Evolutionary conservation across 768 basidiomycete genomes (phyloP).

Genomic region (Boletus pseudopeckii): DNA sequence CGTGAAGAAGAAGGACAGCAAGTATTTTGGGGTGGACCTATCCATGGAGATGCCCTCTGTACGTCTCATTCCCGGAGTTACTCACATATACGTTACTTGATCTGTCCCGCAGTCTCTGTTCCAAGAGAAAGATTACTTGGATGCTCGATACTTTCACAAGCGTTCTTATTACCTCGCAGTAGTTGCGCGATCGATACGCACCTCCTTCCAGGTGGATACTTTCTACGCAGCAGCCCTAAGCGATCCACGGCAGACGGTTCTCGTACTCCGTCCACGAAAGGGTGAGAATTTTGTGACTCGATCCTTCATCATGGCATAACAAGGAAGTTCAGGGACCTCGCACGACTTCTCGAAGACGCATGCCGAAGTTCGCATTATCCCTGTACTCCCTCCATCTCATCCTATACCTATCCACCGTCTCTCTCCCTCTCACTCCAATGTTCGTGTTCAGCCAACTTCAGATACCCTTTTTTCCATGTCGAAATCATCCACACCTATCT

Average conservation of each 20-base stretch:
- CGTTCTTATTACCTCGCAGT: slow-evolving; percentile 84
- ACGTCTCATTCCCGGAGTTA: slow-evolving; percentile 24
- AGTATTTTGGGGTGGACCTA: slow-evolving; percentile 70
- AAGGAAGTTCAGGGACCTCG: slow-evolving; percentile 42
- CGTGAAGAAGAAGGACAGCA: slow-evolving; percentile 67
- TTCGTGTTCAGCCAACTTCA: slow-evolving; percentile 39
- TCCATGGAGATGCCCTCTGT: slow-evolving; percentile 87
- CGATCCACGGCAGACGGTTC: slow-evolving; percentile 63
- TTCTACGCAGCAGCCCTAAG: slow-evolving; percentile 54
- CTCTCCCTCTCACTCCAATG: slow-evolving; percentile 71
- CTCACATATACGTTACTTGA: not conserved
- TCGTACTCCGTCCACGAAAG: slow-evolving; percentile 56
- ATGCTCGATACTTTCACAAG: slow-evolving; percentile 89
- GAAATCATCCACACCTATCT: slow-evolving; percentile 63
- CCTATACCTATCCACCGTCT: slow-evolving; percentile 67
- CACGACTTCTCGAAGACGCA: slow-evolving; percentile 66
- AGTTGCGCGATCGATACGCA: slow-evolving; percentile 59
- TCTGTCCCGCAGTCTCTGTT: slow-evolving; percentile 57
- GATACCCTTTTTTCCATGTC: slow-evolving; percentile 9
- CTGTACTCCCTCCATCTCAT: slow-evolving; percentile 54
- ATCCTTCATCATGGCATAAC: slow-evolving; percentile 9
- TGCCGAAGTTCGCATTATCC: slow-evolving; percentile 70
- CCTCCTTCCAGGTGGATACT: slow-evolving; percentile 51
- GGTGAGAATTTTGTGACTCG: slow-evolving; percentile 39
- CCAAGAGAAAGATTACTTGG: slow-evolving; percentile 92